Base-by-base conservation (phyloP, 345 rosid species). In the Isatis tinctoria region DNA sequence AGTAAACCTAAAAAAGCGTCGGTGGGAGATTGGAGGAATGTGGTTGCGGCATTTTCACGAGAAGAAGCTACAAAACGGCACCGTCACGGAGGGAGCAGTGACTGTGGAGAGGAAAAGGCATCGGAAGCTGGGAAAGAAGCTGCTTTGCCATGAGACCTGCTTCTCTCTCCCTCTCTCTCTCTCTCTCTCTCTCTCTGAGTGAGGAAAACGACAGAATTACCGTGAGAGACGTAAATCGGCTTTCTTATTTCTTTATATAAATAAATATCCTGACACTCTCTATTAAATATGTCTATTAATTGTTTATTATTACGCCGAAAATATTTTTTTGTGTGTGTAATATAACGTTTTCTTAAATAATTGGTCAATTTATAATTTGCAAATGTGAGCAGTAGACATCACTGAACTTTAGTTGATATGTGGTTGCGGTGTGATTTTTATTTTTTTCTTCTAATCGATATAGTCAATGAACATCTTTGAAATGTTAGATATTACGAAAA, bases 201-300 rank as follows among this genome's bases (percentile, higher is more conserved):
- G 67, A 67, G 64, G 83, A 82, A 81, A 79, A 76, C 70, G 85
- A 85, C 88, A 83, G 81, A 75, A 52, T 66, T 70, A 59, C 69
- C 67, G 56, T 27, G 73, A 60, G 37, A 40, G 69, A 60, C 70
- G 71, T 71, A 60, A 66, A 39, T 65, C 48, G 54, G 45, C 73
- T 74, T 67, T 67, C n/a, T 64, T 67, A 16, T 40, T 76, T 62
- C 69, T 56, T 40, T 69, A 33, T 64, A 64, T 69, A 70, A 57
- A 73, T 33, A 72, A 37, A 49, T 57, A 57, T 40, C 32, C 59
- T 33, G 49, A 56, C 71, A 58, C 65, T 22, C 47, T 16, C 27
- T 73, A 56, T 64, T 73, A 12, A 54, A 13, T 40, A 36, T 43
- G 71, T 24, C 13, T 41, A 20, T 43, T 35, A 22, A 73, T 51